These are phyloP conservation scores for Pseudopyrenochaeta lycopersici DNA, from an alignment of 2,329 filamentous ascomycete genomes.

Conservation along the genomic window DNA sequence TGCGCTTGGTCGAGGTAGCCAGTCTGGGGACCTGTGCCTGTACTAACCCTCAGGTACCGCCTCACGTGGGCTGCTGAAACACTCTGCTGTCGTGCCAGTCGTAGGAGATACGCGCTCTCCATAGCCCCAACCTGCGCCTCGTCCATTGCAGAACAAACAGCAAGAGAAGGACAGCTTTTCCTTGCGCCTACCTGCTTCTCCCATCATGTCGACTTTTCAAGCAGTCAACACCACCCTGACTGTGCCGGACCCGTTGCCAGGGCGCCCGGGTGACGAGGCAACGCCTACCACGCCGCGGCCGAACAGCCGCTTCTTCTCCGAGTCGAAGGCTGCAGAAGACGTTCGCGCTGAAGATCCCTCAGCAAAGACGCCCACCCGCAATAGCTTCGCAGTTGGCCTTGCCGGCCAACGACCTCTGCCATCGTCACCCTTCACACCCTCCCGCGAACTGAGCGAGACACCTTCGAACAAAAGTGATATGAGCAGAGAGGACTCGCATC, in stretches of 20 bases:
- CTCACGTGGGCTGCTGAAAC: slow-evolving; percentile 3
- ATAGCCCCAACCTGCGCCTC: slow-evolving; percentile 12
- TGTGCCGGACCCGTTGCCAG: slow-evolving; percentile 52
- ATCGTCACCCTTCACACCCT: slow-evolving; percentile 54
- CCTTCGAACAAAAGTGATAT: slow-evolving; percentile 50
- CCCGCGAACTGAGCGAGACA: slow-evolving; percentile 54
- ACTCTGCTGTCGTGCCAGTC: slow-evolving; percentile 2
- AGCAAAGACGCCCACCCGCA: slow-evolving; percentile 71
- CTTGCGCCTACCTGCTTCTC: slow-evolving; percentile 7
- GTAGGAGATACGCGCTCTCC: slow-evolving; percentile 11
- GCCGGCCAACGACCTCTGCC: slow-evolving; percentile 58
- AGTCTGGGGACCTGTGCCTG: slow-evolving; percentile 7
- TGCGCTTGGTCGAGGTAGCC: slow-evolving; percentile 14
- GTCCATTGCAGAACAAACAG: slow-evolving; percentile 8
- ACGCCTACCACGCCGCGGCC: slow-evolving; percentile 66
- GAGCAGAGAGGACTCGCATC: slow-evolving; percentile 67
- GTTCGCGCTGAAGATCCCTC: slow-evolving; percentile 49
- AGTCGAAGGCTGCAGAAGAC: slow-evolving; percentile 47
- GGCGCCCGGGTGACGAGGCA: slow-evolving; percentile 61
- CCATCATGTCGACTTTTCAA: slow-evolving; percentile 65
- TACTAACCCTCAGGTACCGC: slow-evolving; percentile 8
- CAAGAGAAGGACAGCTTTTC: slow-evolving; percentile 7
- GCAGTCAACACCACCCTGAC: slow-evolving; percentile 67
- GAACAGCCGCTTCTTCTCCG: slow-evolving; percentile 52
- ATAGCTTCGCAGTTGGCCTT: slow-evolving; percentile 56